A percentile compares a stretch with the other conserved stretches of the same genome.
Evolutionary conservation across 768 basidiomycete genomes (phyloP).

Genomic region (Lentinula sp.): DNA sequence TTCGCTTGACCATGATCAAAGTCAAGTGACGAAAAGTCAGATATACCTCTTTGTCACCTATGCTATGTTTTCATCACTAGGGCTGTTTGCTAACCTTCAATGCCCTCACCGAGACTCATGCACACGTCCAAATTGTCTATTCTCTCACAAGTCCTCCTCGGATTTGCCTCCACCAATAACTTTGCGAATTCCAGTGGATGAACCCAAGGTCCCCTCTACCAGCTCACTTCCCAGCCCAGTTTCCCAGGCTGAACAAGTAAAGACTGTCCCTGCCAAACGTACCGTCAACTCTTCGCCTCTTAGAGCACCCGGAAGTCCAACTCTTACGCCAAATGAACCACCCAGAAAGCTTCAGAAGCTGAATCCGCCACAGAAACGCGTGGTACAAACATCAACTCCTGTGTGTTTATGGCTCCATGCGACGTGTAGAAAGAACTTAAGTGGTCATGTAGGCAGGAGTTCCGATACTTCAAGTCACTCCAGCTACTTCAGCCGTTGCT

Average conservation of each 20-base stretch:
- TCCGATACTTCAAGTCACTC: slow-evolving; percentile 60
- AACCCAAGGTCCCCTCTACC: slow-evolving; percentile 11
- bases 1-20: not conserved
- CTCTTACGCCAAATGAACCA: slow-evolving; percentile 33
- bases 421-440: not conserved
- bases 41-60: not conserved
- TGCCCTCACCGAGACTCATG: slow-evolving; percentile 57
- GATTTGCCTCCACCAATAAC: slow-evolving; percentile 28
- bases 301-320: slow-evolving; percentile 15
- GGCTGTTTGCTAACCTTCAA: slow-evolving; percentile 48
- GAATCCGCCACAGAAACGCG: slow-evolving; percentile 33
- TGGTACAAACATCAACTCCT: slow-evolving; percentile 32
- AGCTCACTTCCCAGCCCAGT: slow-evolving; percentile 12
- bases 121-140: slow-evolving; percentile 50
- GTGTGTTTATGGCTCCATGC: not conserved
- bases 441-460: slow-evolving; percentile 40
- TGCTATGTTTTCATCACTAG: slow-evolving; percentile 58
- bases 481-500: slow-evolving; percentile 66
- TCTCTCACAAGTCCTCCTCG: slow-evolving; percentile 44
- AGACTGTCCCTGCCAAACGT: slow-evolving; percentile 48
- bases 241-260: not conserved
- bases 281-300: slow-evolving; percentile 27
- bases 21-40: not conserved
- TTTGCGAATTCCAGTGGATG: slow-evolving; percentile 32
- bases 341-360: slow-evolving; percentile 62